Base-by-base conservation (phyloP, 2,329 filamentous ascomycete genomes). In the Fusarium sp. region DNA sequence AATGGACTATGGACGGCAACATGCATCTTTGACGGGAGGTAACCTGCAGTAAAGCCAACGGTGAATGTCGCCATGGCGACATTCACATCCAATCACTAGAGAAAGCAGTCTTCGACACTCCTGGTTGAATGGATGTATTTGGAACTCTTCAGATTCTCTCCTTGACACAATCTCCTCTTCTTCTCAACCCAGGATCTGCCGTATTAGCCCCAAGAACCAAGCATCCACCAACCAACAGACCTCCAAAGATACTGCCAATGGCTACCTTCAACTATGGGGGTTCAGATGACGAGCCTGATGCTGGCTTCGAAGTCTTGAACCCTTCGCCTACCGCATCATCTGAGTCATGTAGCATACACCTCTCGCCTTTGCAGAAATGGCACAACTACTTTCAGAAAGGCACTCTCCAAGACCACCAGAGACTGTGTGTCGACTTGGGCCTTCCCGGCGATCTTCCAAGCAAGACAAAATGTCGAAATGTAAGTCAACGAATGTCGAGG, bases 381-480 rank as follows among this genome's bases (percentile, higher is more conserved):
- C 46, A 77, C 2, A 12, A 58, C 11, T 82, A 82, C 63, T 78
- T 79, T 20, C 72, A 77, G 22, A 58, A 70, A 27, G 70, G 71
- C 8, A 58, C 67, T 0, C 78, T 87, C 0, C 70, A 73, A 7
- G 81, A 84, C 64, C 87, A 83, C 81, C 81, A 83, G 58, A 75
- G 78, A 3, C 74, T 87, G 25, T 83, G 85, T 73, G 13, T 22
- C 1, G 83, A 86, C 62, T 74, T 87, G 20, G 82, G 79, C 3
- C 75, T 86, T 12, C 58, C 73, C 0, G 77, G 74, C 1, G 57
- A 79, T 3, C 79, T 83, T 20, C 53, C 62, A 0, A 86, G 81
- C 75, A 85, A 84, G 68, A 82, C 46, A 0, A 74, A 85, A 62
- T 87, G 85, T 64, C 78, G 78, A 53, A 80, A 82, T 73, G 85